Base-by-base conservation (phyloP, 495 filamentous ascomycete species). In the Letharia lupina region DNA sequence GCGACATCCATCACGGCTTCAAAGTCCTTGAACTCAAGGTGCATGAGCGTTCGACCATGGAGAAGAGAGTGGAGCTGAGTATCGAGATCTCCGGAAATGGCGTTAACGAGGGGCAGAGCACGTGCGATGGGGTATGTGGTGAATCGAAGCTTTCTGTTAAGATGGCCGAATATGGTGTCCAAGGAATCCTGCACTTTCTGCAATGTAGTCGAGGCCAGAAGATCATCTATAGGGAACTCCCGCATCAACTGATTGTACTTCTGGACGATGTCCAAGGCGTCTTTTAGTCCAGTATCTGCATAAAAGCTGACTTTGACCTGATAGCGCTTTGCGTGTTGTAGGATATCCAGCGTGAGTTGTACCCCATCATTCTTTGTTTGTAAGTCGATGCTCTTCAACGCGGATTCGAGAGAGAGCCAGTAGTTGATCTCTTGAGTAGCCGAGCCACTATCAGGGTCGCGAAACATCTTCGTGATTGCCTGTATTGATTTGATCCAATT, bases 201-300 rank as follows among this genome's bases (percentile, higher is more conserved):
- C 54, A 98, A 75, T 4, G 92, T 91, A 8, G 93, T 94, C 7
- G 95, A 92, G 47, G 94, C 95, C 4, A 96, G 82, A 31, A 99
- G 78, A 73, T 99, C 95, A 73, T 97, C 92, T 52, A 96, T 82
- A 3, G 94, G 94, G 69, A 99, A 99, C 72, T 98, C 95, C 56
- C 94, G 86, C 93, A 99, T 96, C 20, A 98, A 81, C 75, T 94
- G 90, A 75, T 99, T 99, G 77, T 97, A 98, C 73, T 96, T 96
- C 78, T 96, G 92, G 47, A 98, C 94, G 77, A 88, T 86, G 67
- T 99, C 93, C 70, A 88, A 91, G 56, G 91, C 91, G 73, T 98
- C 95, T 75, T 92, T 94, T 74, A 99, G 77, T 4, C 94, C 93
- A 57, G 93, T 98, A 74, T 99, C 94, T 16, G 93, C 87, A 54